Conservation (phyloP, 2,329 filamentous ascomycete species). For the Aspergillus persii region DNA sequence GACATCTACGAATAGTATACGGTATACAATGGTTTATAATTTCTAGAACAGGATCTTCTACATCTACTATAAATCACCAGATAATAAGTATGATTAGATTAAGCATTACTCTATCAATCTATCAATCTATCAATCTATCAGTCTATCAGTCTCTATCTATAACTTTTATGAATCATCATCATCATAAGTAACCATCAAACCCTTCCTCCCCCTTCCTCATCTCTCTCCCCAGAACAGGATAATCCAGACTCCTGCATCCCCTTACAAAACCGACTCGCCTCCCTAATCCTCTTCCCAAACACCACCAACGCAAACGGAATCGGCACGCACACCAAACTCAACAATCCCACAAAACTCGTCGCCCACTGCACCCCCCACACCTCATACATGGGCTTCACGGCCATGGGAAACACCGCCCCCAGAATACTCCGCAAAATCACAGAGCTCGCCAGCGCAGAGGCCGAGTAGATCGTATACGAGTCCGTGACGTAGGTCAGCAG, state of each 20-base stretch:
- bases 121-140: not conserved
- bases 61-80: too few relatives aligned
- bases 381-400: slow-evolving; percentile 38
- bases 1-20: too few relatives aligned
- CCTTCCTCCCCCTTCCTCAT: not conserved
- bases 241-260: not conserved
- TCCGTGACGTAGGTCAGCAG: slow-evolving; percentile 65
- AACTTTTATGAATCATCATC: not conserved
- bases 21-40: too few relatives aligned
- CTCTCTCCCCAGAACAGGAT: too few relatives aligned
- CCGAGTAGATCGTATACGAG: slow-evolving; percentile 65
- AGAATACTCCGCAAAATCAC: slow-evolving; percentile 51
- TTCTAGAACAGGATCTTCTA: too few relatives aligned
- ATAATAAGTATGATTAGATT: not conserved
- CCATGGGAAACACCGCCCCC: slow-evolving; percentile 57
- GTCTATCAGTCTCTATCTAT: not conserved
- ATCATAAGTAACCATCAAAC: not conserved
- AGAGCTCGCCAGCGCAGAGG: slow-evolving; percentile 54
- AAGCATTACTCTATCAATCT: not conserved
- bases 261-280: slow-evolving; percentile 30
- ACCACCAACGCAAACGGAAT: slow-evolving; percentile 42
- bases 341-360: slow-evolving; percentile 41
- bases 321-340: slow-evolving; percentile 36
- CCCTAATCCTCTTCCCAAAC: slow-evolving; percentile 26
- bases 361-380: slow-evolving; percentile 42